These are phyloP conservation scores for Penicillium crustosum DNA, from an alignment of 2,329 filamentous ascomycete species.

Conservation along the genomic window DNA sequence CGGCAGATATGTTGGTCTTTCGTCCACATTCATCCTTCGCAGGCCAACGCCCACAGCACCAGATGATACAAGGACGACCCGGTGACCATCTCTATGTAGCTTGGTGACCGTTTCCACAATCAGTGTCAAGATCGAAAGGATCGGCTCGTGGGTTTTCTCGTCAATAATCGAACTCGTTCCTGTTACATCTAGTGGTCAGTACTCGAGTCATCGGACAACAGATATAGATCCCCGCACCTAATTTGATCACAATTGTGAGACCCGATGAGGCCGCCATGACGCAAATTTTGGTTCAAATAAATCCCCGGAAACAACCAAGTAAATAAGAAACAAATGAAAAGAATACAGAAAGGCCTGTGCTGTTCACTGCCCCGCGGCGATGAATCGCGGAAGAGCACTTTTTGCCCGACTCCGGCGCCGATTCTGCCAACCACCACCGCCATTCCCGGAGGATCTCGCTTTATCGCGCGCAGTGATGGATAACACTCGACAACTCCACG, in stretches of 20 bases:
- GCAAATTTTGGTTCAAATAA: slow-evolving; percentile 1
- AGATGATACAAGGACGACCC: slow-evolving; percentile 93
- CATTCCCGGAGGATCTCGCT: slow-evolving; percentile 30
- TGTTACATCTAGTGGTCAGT: slow-evolving; percentile 44
- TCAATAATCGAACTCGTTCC: slow-evolving; percentile 99
- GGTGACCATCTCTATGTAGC: slow-evolving; percentile 85
- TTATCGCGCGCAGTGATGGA: slow-evolving; percentile 5
- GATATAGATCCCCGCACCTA: slow-evolving; percentile 36
- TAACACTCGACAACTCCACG: not conserved
- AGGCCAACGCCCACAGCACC: slow-evolving; percentile 94
- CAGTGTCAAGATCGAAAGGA: slow-evolving; percentile 83
- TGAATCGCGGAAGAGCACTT: slow-evolving; percentile 9
- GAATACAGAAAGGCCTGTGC: not conserved
- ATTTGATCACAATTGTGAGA: slow-evolving; percentile 43
- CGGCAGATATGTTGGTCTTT: slow-evolving; percentile 85
- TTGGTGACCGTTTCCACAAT: slow-evolving; percentile 93
- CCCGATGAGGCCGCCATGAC: slow-evolving; percentile 26
- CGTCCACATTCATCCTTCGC: slow-evolving; percentile 82
- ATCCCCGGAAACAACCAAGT: not conserved
- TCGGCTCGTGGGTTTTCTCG: slow-evolving; percentile 88
- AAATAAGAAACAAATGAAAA: not conserved
- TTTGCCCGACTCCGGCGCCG: slow-evolving; percentile 12
- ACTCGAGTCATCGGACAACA: slow-evolving; percentile 7
- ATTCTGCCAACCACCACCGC: slow-evolving; percentile 36
- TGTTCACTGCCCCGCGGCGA: slow-evolving; percentile 4